phyloP scores from a whole-genome alignment of 1,139 yeast species.

The Scheffersomyces illinoinensis region DNA sequence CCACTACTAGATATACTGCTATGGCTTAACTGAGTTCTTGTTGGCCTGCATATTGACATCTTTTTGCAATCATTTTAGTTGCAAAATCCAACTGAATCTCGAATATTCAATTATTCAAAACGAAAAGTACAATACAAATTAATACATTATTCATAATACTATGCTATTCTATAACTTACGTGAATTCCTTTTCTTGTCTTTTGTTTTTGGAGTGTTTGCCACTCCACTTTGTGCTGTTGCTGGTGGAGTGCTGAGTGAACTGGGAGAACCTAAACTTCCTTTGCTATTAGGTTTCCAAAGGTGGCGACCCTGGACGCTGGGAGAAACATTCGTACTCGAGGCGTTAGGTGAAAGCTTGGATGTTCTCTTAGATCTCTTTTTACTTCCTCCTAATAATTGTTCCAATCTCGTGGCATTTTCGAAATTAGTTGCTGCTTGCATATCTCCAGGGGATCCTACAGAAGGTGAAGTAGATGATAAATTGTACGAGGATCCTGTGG shows the following conservation, averaged over 20 bases:
- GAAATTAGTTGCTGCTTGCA: conserved; percentile 7
- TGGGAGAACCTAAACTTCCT: conserved; percentile 3
- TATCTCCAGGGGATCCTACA: conserved; percentile 4
- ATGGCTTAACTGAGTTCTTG: too few relatives aligned
- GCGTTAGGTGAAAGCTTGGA: conserved; percentile 15
- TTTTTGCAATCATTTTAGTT: not conserved
- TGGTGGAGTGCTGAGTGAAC: conserved; percentile 5
- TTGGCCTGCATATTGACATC: not conserved
- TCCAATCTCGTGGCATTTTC: conserved; percentile 22
- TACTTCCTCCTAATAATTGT: conserved; percentile 28
- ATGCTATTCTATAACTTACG: conserved; percentile 14
- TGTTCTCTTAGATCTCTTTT: conserved; percentile 24
- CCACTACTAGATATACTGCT: too few relatives aligned
- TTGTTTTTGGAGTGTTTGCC: conserved; percentile 7
- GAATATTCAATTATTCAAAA: not conserved
- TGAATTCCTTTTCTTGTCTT: conserved; percentile 20
- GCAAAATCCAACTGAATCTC: not conserved
- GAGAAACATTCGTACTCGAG: conserved; percentile 12
- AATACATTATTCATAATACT: not conserved
- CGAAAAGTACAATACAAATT: not conserved
- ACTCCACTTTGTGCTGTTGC: conserved; percentile 1
- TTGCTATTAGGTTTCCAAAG: conserved; percentile 7
- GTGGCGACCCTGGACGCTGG: conserved; percentile 6
- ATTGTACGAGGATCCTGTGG: conserved; percentile 1
- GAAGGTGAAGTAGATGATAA: conserved; percentile 1